Evolutionary conservation across 306 rosid genomes (phyloP).

Genomic region (Lathyrus oleraceus): DNA sequence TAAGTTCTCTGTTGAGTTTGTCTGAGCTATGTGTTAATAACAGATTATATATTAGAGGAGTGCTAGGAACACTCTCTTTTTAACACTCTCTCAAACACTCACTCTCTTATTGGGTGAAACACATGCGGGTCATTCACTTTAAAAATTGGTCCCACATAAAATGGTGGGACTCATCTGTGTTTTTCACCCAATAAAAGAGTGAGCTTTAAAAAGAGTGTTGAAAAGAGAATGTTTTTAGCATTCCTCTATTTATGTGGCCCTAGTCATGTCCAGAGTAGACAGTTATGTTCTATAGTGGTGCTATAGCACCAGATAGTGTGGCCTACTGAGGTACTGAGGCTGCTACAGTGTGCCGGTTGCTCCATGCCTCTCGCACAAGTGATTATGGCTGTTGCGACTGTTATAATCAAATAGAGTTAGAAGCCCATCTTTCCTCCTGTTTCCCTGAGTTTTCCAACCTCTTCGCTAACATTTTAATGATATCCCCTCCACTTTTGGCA

Average conservation of each 20-base stretch:
- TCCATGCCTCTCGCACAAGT: not conserved
- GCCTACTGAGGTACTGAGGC: constrained; percentile 9
- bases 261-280: not conserved
- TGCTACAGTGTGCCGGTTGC: not conserved
- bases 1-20: constrained; percentile 9
- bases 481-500: not conserved
- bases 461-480: not conserved
- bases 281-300: too few relatives aligned
- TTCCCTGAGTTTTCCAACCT: not conserved
- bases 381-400: not conserved
- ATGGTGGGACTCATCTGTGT: too few relatives aligned
- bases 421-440: not conserved
- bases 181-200: too few relatives aligned
- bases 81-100: too few relatives aligned
- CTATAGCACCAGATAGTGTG: not conserved
- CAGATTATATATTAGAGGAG: not conserved
- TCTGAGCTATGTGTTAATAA: not conserved
- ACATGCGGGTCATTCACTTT: too few relatives aligned
- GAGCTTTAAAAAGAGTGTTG: too few relatives aligned
- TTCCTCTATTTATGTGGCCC: too few relatives aligned
- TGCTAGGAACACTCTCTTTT: too few relatives aligned
- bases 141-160: too few relatives aligned
- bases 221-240: too few relatives aligned
- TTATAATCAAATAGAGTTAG: not conserved
- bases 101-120: too few relatives aligned